Conservation (phyloP, 768 basidiomycete species). For the Tricholomella constricta region DNA sequence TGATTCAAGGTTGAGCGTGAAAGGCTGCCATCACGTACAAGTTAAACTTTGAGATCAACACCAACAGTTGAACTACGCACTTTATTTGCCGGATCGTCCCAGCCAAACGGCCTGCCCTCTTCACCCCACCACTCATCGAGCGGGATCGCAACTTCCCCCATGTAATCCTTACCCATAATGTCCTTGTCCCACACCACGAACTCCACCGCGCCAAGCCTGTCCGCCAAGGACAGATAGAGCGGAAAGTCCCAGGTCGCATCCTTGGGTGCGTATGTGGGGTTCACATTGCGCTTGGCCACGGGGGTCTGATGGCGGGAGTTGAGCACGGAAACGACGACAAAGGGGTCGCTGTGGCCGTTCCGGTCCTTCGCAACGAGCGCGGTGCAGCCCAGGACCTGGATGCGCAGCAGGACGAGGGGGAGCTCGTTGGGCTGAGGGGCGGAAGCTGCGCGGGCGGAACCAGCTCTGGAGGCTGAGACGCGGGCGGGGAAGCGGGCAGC, state of each 20-base stretch:
- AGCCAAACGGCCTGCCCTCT: constrained; percentile 44
- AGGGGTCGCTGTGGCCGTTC: constrained; percentile 45
- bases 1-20: constrained; percentile 38
- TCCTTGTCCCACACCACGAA: constrained; percentile 95
- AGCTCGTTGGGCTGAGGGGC: constrained; percentile 25
- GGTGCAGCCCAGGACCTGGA: constrained; percentile 68
- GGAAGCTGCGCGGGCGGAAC: neutral
- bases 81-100: constrained; percentile 66
- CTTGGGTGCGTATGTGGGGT: constrained; percentile 64
- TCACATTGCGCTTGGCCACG: constrained; percentile 69
- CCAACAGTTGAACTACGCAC: constrained; percentile 47
- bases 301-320: constrained; percentile 69
- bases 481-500: constrained; percentile 3
- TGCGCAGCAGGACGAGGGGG: constrained; percentile 64
- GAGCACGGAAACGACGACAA: constrained; percentile 56
- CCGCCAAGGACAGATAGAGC: constrained; percentile 74
- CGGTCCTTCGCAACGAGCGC: constrained; percentile 60
- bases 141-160: constrained; percentile 82
- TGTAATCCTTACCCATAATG: constrained; percentile 85
- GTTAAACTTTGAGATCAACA: neutral
- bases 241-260: constrained; percentile 91
- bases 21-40: constrained; percentile 3
- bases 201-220: constrained; percentile 74
- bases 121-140: constrained; percentile 74
- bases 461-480: constrained; percentile 40